phyloP scores from a whole-genome alignment of 768 basidiomycete species.

The Tulasnella sp. region DNA sequence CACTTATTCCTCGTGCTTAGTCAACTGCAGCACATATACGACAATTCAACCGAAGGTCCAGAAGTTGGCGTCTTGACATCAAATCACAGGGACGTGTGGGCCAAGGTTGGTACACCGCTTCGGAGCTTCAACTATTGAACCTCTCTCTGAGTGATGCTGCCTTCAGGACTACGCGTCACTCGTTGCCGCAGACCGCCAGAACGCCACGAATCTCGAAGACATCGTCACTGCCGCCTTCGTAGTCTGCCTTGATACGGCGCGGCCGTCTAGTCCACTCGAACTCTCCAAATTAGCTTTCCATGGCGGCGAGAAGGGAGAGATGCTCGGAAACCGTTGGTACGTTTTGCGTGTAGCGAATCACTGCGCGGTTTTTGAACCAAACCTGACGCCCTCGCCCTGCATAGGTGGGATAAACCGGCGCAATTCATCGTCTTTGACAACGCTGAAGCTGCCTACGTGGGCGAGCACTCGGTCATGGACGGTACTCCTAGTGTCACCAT shows the following conservation, averaged over 20 bases:
- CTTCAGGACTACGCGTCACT: slow-evolving; percentile 67
- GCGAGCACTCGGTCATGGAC: slow-evolving; percentile 92
- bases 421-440: slow-evolving; percentile 88
- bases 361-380: background rate
- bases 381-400: background rate
- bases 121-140: background rate
- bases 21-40: slow-evolving; percentile 72
- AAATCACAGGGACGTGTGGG: slow-evolving; percentile 85
- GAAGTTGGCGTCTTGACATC: slow-evolving; percentile 78
- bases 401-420: slow-evolving; percentile 83
- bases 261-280: slow-evolving; percentile 57
- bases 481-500: slow-evolving; percentile 79
- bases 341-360: background rate
- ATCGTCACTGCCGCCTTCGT: slow-evolving; percentile 88
- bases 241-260: slow-evolving; percentile 72
- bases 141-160: background rate
- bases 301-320: slow-evolving; percentile 60
- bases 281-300: slow-evolving; percentile 81
- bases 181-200: slow-evolving; percentile 56
- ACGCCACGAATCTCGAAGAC: slow-evolving; percentile 63
- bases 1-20: slow-evolving; percentile 44
- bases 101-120: slow-evolving; percentile 58
- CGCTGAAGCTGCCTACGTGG: slow-evolving; percentile 80
- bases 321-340: slow-evolving; percentile 48
- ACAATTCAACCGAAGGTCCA: slow-evolving; percentile 66